Evolutionary conservation across 352 stramenopile genomes (phyloP).

Genomic region (Globisporangium radiosum): DNA sequence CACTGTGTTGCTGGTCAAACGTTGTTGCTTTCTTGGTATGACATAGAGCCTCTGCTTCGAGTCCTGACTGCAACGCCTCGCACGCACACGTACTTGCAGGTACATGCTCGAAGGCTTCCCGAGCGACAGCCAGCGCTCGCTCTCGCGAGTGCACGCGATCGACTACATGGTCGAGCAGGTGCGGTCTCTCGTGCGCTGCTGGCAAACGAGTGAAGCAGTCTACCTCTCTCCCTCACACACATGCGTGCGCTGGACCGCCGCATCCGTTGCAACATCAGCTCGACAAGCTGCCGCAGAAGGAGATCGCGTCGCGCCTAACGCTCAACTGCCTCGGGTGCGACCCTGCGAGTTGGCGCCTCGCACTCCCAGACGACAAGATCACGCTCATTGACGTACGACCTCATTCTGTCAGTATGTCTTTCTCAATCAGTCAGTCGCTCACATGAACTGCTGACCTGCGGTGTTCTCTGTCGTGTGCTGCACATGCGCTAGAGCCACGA

Average conservation of each 20-base stretch:
- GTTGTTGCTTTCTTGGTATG: not conserved
- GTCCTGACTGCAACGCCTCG: not conserved
- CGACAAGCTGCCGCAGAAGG: constrained; percentile 46
- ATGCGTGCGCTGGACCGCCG: not conserved
- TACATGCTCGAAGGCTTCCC: constrained; percentile 51
- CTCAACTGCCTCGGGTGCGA: constrained; percentile 46
- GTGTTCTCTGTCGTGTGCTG: not conserved
- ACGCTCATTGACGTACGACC: constrained; percentile 50
- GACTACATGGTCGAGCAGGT: constrained; percentile 72
- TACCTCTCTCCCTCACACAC: not conserved
- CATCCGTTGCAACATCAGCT: constrained; percentile 18
- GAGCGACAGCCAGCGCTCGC: constrained; percentile 20
- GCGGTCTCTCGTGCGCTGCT: not conserved
- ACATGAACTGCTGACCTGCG: not conserved
- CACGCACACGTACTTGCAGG: constrained; percentile 16
- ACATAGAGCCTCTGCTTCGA: too few relatives aligned
- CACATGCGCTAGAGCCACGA: constrained; percentile 35
- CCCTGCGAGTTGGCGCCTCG: constrained; percentile 38
- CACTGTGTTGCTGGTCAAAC: not conserved
- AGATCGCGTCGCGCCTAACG: constrained; percentile 59
- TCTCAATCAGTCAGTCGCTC: not conserved
- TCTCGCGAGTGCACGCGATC: constrained; percentile 29
- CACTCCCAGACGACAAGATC: constrained; percentile 42
- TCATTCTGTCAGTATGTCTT: too few relatives aligned
- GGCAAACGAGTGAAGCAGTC: not conserved